A percentile compares a stretch with the other conserved stretches of the same genome.
Conservation (phyloP, 768 basidiomycete species). For the Aureoboletus auriporus region DNA sequence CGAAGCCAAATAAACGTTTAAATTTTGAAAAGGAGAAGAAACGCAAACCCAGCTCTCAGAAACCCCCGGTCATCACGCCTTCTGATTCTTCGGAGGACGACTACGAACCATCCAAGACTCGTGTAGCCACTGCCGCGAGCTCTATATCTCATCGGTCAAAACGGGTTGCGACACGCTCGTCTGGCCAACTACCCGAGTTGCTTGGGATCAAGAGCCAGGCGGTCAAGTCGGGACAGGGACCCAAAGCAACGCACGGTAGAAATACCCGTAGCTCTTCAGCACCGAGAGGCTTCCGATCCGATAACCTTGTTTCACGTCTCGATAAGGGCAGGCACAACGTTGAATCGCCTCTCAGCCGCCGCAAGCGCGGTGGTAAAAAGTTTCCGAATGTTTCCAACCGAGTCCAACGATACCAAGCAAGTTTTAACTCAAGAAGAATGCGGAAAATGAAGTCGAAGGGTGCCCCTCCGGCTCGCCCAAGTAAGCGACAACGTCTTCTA, state of each 20-base stretch:
- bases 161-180: constrained; percentile 5
- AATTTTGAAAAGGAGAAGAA: constrained; percentile 11
- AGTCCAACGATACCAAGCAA: background rate
- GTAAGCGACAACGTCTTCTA: constrained; percentile 12
- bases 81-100: constrained; percentile 25
- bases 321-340: background rate
- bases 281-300: background rate
- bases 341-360: background rate
- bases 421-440: background rate
- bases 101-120: background rate
- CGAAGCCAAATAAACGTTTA: background rate
- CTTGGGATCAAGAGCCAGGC: background rate
- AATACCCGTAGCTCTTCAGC: background rate
- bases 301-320: background rate
- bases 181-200: background rate
- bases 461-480: background rate
- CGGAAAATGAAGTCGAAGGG: background rate
- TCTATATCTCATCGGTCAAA: constrained; percentile 10
- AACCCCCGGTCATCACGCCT: constrained; percentile 11
- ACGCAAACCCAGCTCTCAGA: constrained; percentile 22
- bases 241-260: background rate
- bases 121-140: background rate
- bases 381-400: background rate
- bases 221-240: background rate
- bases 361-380: background rate